Percentiles rank a stretch among this genome's conserved stretches.
These are phyloP conservation scores for Spongospora subterranea DNA, from an alignment of 208 protist genomes.

Conservation along the genomic window DNA sequence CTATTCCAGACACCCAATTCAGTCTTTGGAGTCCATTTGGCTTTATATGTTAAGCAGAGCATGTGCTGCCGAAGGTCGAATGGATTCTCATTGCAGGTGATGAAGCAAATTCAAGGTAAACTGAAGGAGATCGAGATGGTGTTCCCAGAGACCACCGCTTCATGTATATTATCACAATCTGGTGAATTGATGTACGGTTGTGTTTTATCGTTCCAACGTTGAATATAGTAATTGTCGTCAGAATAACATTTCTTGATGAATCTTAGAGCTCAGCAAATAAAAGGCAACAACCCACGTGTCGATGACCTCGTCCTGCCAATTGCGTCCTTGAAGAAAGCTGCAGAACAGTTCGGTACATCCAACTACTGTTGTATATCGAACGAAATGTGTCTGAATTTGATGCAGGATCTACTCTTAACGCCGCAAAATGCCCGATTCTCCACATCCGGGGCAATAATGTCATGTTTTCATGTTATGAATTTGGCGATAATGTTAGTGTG, in stretches of 20 bases:
- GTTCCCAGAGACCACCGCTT: neutral
- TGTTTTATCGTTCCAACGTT: neutral
- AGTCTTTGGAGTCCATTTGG: too few relatives aligned
- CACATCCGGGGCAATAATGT: conserved; percentile 4
- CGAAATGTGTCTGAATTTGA: too few relatives aligned
- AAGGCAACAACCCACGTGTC: neutral
- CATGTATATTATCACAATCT: neutral
- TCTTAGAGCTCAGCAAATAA: conserved; percentile 37
- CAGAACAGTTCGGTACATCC: conserved; percentile 40
- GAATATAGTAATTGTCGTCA: too few relatives aligned
- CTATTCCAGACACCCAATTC: too few relatives aligned
- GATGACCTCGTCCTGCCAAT: conserved; percentile 41
- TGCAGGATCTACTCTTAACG: neutral
- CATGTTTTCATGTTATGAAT: conserved; percentile 56
- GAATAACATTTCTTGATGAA: neutral
- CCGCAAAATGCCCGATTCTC: neutral
- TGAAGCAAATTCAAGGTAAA: conserved; percentile 26
- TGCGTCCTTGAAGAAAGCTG: conserved; percentile 42
- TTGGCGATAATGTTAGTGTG: conserved; percentile 38
- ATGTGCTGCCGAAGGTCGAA: neutral
- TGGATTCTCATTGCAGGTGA: neutral
- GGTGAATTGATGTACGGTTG: neutral
- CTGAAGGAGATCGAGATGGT: conserved; percentile 20
- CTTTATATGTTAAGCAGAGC: too few relatives aligned
- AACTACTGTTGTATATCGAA: too few relatives aligned